phyloP scores from a whole-genome alignment of 2,329 filamentous ascomycete species.

The Albifimbria verrucaria region DNA sequence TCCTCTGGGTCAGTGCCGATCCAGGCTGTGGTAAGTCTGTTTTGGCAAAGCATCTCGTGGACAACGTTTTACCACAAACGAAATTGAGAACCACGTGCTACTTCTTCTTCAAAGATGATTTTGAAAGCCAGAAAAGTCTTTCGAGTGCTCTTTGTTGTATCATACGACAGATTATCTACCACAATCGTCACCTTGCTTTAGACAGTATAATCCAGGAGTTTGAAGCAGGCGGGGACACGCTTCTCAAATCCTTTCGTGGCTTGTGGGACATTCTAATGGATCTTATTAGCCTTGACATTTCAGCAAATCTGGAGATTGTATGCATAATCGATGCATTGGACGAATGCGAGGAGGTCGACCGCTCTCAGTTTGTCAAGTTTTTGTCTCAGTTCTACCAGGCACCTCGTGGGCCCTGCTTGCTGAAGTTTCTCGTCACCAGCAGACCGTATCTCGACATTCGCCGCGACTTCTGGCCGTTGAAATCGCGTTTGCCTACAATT shows the following conservation, averaged over 20 bases:
- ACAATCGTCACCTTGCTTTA: too few species aligned
- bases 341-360: conserved; percentile 19
- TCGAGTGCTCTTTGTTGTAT: conserved; percentile 29
- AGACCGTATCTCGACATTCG: not conserved
- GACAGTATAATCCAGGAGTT: conserved; percentile 20
- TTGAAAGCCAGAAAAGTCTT: conserved; percentile 27
- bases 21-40: conserved; percentile 44
- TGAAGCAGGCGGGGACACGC: conserved; percentile 9
- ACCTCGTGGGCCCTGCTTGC: not conserved
- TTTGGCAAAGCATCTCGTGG: conserved; percentile 31
- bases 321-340: conserved; percentile 29
- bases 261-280: conserved; percentile 14
- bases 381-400: conserved; percentile 2
- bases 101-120: conserved; percentile 45
- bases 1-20: conserved; percentile 33
- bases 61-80: conserved; percentile 19
- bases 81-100: conserved; percentile 27
- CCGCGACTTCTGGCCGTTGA: not conserved
- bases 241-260: conserved; percentile 22
- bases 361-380: not conserved
- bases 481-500: not conserved
- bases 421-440: conserved; percentile 1
- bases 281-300: not conserved
- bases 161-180: conserved; percentile 33
- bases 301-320: conserved; percentile 17